Evolutionary conservation across 2,329 filamentous ascomycete genomes (phyloP), one percentile per base, ranked within the genome.

Genomic region (Pseudogymnoascus verrucosus): DNA sequence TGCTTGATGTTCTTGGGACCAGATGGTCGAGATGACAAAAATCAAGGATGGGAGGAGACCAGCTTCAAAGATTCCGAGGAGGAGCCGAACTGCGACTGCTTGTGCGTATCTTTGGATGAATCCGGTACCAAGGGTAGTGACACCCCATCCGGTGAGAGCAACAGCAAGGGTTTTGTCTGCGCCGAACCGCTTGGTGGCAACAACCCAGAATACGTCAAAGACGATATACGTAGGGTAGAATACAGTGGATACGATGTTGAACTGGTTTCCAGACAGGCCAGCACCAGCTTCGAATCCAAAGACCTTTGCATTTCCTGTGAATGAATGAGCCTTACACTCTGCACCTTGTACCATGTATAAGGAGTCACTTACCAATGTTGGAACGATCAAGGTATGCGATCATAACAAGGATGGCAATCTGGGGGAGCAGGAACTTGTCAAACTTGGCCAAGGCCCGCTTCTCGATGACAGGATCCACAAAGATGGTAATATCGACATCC

Each of bases 21-120:
- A 74, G 40, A 73, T 72, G 1, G 71, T 74, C 5, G 68, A 69
- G 39, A 74, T 69, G 23, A 72, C 61, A 37, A 69, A 73, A 5
- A 68, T 67, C 11, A 74, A 66, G 11, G 65, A 66, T 1, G 69
- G 72, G 5, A 69, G 66, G 14, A 75, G 40, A 2, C 72, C 71
- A 10, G 71, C 71, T 62, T 75, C 72, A 36, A 67, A 67, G 1
- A 67, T 62, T 26, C 68, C 68, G 3, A 74, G 65, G 1, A 75
- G 59, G 59, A 75, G 64, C 16, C 72, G 71, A n/a, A 67, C 42
- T 10, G 67, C 70, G 31, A 34, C 31, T 34, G 31, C 31, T 34
- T 34, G 8, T 34, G 31, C 31, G 31, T 34, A 34, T 34, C 2
- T 34, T 10, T 34, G 31, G 31, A 34, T 34, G 31, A 34, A 34